phyloP scores from a whole-genome alignment of 2,329 filamentous ascomycete species.

The Diaporthe australafricana region DNA sequence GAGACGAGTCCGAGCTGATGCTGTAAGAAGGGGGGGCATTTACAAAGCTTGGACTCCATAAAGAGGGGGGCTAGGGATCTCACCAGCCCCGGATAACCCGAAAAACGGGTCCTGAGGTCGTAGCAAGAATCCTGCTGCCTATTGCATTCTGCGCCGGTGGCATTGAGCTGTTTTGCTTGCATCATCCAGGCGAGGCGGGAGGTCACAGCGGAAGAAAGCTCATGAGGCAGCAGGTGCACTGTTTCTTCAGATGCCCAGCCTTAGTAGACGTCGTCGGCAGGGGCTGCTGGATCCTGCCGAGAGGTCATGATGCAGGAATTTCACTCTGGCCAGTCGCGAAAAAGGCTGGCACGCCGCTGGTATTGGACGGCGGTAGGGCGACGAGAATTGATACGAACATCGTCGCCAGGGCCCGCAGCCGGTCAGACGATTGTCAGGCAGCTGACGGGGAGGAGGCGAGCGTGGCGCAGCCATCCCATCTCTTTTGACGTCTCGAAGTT shows the following conservation, averaged over 20 bases:
- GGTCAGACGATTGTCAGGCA: conserved; percentile 23
- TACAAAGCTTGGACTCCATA: conserved; percentile 16
- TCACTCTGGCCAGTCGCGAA: conserved; percentile 27
- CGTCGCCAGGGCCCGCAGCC: conserved; percentile 20
- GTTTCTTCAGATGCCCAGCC: conserved; percentile 27
- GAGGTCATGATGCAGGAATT: background rate
- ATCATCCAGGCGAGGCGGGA: background rate
- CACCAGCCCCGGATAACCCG: conserved; percentile 15
- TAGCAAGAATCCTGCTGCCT: conserved; percentile 19
- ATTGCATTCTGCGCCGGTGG: background rate
- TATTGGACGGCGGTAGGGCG: conserved; percentile 13
- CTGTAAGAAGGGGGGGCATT: background rate
- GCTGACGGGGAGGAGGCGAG: conserved; percentile 15
- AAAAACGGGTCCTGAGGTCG: background rate
- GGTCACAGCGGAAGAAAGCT: background rate
- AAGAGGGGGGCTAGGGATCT: background rate
- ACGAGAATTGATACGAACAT: conserved; percentile 21
- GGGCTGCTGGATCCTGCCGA: conserved; percentile 13
- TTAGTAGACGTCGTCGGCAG: conserved; percentile 12
- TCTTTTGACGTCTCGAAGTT: conserved; percentile 24
- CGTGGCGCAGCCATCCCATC: conserved; percentile 19
- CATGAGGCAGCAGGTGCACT: conserved; percentile 11
- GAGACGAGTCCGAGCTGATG: conserved; percentile 21
- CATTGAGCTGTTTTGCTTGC: background rate
- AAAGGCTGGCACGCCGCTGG: background rate